Percentiles rank a stretch among this genome's conserved stretches.
Conservation (phyloP, 805 yeast genomes). For the Nakazawaea ishiwadae region DNA sequence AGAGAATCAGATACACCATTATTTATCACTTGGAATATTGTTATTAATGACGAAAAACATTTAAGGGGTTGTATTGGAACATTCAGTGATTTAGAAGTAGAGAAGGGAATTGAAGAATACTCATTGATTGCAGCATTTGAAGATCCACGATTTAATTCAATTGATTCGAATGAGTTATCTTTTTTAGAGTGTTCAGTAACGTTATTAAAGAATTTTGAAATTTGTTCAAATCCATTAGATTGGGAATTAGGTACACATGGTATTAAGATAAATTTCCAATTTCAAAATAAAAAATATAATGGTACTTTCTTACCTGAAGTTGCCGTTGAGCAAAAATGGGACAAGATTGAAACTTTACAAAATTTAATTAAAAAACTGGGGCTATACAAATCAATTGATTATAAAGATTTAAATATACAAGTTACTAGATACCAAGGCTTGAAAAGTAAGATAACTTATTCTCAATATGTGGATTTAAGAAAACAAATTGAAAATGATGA, state of each 20-base stretch:
- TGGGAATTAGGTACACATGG: conserved; percentile 90
- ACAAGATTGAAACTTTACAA: conserved; percentile 61
- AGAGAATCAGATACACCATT: conserved; percentile 42
- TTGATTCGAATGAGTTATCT: conserved; percentile 49
- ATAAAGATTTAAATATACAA: conserved; percentile 32
- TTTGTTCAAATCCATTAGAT: conserved; percentile 47
- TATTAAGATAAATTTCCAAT: conserved; percentile 50
- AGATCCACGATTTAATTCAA: conserved; percentile 75
- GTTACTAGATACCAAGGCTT: conserved; percentile 54
- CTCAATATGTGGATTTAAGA: conserved; percentile 30
- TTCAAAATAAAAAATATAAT: conserved; percentile 36
- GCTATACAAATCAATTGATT: conserved; percentile 20
- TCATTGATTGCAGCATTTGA: conserved; percentile 68
- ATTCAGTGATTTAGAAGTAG: conserved; percentile 51
- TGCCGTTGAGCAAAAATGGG: conserved; percentile 85
- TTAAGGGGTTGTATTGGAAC: conserved; percentile 95
- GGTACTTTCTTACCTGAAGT: conserved; percentile 93
- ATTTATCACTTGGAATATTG: conserved; percentile 83
- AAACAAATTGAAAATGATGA: conserved; percentile 5
- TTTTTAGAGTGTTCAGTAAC: conserved; percentile 58
- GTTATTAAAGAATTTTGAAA: conserved; percentile 52
- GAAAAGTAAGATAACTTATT: conserved; percentile 37
- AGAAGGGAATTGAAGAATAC: conserved; percentile 55
- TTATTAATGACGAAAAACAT: conserved; percentile 23
- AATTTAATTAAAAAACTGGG: conserved; percentile 77